A percentile compares a stretch with the other conserved stretches of the same genome.
phyloP scores from a whole-genome alignment of 306 rosid species.

The Vachellia pachyceras region DNA sequence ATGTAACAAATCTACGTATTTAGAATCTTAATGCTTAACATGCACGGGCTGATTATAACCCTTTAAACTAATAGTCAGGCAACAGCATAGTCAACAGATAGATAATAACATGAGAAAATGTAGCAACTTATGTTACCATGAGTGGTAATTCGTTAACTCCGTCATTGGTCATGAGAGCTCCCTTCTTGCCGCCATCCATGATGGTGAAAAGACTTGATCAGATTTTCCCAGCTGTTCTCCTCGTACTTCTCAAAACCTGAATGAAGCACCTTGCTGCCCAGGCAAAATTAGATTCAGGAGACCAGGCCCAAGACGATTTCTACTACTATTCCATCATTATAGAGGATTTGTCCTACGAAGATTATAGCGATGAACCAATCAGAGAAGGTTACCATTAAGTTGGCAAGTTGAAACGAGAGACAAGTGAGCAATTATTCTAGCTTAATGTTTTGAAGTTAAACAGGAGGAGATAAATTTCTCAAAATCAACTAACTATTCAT shows the following conservation, averaged over 20 bases:
- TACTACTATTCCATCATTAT: conserved; percentile 20
- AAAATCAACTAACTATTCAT: neutral
- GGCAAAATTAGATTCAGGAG: conserved; percentile 42
- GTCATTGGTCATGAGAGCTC: conserved; percentile 55
- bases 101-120: conserved; percentile 26
- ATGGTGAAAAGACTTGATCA: conserved; percentile 29
- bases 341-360: conserved; percentile 8
- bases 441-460: neutral
- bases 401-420: neutral
- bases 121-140: conserved; percentile 47
- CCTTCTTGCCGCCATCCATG: conserved; percentile 73
- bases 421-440: neutral
- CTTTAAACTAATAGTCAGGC: conserved; percentile 14
- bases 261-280: conserved; percentile 36
- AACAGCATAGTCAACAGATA: neutral
- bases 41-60: neutral
- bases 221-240: conserved; percentile 32
- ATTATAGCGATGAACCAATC: conserved; percentile 11
- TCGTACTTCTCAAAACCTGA: conserved; percentile 33
- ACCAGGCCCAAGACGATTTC: conserved; percentile 26
- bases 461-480: too few species aligned
- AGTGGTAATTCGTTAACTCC: conserved; percentile 46
- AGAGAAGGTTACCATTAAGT: conserved; percentile 20
- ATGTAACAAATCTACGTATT: neutral
- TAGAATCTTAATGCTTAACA: neutral